A percentile compares a stretch with the other conserved stretches of the same genome.
phyloP scores from a whole-genome alignment of 225 moss, liverwort and hornwort genomes.

The Asterella californica region DNA sequence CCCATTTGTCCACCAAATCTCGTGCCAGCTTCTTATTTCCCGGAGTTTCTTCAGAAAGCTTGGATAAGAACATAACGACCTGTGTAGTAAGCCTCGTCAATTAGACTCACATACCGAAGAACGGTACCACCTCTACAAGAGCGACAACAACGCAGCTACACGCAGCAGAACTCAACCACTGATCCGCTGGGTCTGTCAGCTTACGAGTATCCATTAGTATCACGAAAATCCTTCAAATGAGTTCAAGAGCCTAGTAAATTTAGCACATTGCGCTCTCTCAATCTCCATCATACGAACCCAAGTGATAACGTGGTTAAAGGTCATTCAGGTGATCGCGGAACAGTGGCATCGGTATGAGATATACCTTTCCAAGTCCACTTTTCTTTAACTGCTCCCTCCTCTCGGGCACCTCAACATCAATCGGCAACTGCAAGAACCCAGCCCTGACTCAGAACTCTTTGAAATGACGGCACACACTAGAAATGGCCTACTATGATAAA shows the following conservation, averaged over 20 bases:
- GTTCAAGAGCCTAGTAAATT: no score
- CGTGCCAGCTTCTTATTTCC: constrained; percentile 77
- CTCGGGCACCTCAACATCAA: constrained; percentile 83
- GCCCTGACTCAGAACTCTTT: neutral
- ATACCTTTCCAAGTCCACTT: constrained; percentile 91
- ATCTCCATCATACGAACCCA: no score
- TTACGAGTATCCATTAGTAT: neutral
- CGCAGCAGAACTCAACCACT: neutral
- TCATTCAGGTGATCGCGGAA: neutral
- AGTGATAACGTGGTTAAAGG: no score
- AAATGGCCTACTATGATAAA: neutral
- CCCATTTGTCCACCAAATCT: constrained; percentile 95
- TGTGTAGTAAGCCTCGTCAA: constrained; percentile 17
- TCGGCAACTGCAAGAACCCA: constrained; percentile 55
- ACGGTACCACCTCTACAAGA: neutral
- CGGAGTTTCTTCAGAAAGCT: constrained; percentile 78
- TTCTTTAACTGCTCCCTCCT: constrained; percentile 91
- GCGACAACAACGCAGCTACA: neutral
- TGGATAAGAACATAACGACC: constrained; percentile 97
- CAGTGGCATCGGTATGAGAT: no score
- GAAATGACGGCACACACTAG: neutral
- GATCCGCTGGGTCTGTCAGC: neutral
- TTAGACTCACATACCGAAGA: neutral
- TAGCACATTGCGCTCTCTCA: no score
- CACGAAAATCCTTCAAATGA: neutral